Percentiles rank a stretch among this genome's conserved stretches.
These are phyloP conservation scores for Mycena leptocephala DNA, from an alignment of 768 basidiomycete genomes.

Conservation along the genomic window DNA sequence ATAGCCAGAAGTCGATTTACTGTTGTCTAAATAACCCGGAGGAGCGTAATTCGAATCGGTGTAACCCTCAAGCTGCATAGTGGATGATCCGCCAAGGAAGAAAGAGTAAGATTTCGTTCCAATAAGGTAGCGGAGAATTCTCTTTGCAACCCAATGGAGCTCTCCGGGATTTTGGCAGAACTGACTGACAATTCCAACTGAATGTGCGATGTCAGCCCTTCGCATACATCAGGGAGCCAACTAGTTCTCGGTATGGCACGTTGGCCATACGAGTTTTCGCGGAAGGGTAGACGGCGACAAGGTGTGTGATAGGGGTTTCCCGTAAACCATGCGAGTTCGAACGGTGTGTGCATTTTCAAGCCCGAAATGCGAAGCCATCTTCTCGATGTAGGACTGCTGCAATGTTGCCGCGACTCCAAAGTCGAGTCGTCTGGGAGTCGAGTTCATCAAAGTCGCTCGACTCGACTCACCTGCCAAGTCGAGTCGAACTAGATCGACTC, in stretches of 20 bases:
- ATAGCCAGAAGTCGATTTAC: not conserved
- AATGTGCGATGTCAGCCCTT: slow-evolving; percentile 36
- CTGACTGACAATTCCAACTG: slow-evolving; percentile 27
- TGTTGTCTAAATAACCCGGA: not conserved
- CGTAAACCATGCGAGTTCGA: not conserved
- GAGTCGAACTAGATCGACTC: too few relatives aligned
- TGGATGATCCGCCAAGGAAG: not conserved
- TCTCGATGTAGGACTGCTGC: slow-evolving; percentile 4
- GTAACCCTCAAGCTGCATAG: not conserved
- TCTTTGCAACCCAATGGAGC: slow-evolving; percentile 51
- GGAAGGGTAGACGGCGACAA: not conserved
- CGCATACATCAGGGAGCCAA: slow-evolving; percentile 12
- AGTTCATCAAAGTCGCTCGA: too few relatives aligned
- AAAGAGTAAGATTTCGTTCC: not conserved
- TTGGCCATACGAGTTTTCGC: too few relatives aligned
- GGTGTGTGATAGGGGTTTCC: not conserved
- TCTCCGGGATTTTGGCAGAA: slow-evolving; percentile 38
- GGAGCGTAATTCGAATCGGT: not conserved
- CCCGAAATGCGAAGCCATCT: not conserved
- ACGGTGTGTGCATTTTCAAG: too few relatives aligned
- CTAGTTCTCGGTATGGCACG: not conserved
- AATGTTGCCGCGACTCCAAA: too few relatives aligned
- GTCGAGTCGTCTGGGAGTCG: too few relatives aligned
- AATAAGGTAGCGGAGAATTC: too few relatives aligned
- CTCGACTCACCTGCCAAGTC: too few relatives aligned